These are phyloP conservation scores for Talaromyces islandicus DNA, from an alignment of 2,329 filamentous ascomycete species.

Conservation along the genomic window DNA sequence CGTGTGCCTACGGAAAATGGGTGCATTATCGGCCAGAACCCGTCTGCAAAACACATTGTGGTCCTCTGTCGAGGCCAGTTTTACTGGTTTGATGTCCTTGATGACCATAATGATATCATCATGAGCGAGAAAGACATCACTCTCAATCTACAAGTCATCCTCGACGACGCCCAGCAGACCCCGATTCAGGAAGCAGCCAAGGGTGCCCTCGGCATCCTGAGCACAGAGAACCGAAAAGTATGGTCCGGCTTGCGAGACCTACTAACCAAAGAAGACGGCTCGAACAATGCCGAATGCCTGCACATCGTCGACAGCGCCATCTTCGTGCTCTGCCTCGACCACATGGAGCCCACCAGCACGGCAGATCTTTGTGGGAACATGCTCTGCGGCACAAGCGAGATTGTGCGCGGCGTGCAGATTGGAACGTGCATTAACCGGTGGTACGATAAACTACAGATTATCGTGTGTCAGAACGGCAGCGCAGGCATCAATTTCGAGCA, in stretches of 20 bases:
- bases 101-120: slow-evolving; percentile 89
- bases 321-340: slow-evolving; percentile 88
- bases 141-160: slow-evolving; percentile 84
- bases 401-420: slow-evolving; percentile 89
- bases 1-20: slow-evolving; percentile 90
- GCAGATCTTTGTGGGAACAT: slow-evolving; percentile 95
- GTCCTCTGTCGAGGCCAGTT: slow-evolving; percentile 93
- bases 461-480: slow-evolving; percentile 97
- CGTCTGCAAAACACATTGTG: slow-evolving; percentile 85
- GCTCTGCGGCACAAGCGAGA: slow-evolving; percentile 90
- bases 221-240: slow-evolving; percentile 91
- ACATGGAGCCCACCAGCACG: slow-evolving; percentile 74
- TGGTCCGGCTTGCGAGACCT: slow-evolving; percentile 91
- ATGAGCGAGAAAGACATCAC: slow-evolving; percentile 95
- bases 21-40: slow-evolving; percentile 92
- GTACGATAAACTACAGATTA: slow-evolving; percentile 99
- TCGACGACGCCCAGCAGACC: slow-evolving; percentile 82
- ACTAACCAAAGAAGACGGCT: slow-evolving; percentile 74
- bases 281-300: slow-evolving; percentile 94
- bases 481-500: slow-evolving; percentile 99
- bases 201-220: slow-evolving; percentile 84
- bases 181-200: slow-evolving; percentile 95
- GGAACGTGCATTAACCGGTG: slow-evolving; percentile 97
- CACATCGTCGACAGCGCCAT: slow-evolving; percentile 90
- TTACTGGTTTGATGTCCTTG: slow-evolving; percentile 98